These are phyloP conservation scores for Trichoderma afroharzianum DNA, from an alignment of 2,329 filamentous ascomycete species.

Conservation along the genomic window DNA sequence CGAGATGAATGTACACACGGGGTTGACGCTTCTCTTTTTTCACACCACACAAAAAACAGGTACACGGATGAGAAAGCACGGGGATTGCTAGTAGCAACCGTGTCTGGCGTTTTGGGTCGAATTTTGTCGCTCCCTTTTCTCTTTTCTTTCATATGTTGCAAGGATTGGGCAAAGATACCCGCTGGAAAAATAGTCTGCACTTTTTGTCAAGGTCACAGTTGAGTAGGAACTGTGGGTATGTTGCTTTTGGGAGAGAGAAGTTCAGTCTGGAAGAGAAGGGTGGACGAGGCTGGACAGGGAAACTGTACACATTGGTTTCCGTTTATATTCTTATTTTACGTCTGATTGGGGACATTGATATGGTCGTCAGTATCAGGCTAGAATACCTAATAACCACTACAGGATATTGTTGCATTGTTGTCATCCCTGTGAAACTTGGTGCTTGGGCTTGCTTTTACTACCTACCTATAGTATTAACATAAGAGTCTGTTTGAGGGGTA, in stretches of 20 bases:
- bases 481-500: too few species aligned
- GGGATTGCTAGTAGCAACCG: neutral
- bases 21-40: neutral
- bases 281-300: neutral
- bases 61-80: neutral
- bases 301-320: neutral
- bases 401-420: neutral
- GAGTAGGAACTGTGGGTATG: neutral
- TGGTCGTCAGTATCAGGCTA: neutral
- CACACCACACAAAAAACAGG: neutral
- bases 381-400: neutral
- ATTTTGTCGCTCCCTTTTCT: neutral
- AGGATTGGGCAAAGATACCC: constrained; percentile 6
- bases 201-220: neutral
- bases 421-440: neutral
- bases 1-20: neutral
- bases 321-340: neutral
- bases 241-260: neutral
- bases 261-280: neutral
- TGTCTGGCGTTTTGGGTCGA: constrained; percentile 1
- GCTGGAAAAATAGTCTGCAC: neutral
- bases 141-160: neutral
- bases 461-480: too few species aligned
- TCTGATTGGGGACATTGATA: neutral
- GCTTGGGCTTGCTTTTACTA: too few species aligned